Evolutionary conservation across 768 basidiomycete genomes (phyloP).

Genomic region (Coprinopsis cinerea): DNA sequence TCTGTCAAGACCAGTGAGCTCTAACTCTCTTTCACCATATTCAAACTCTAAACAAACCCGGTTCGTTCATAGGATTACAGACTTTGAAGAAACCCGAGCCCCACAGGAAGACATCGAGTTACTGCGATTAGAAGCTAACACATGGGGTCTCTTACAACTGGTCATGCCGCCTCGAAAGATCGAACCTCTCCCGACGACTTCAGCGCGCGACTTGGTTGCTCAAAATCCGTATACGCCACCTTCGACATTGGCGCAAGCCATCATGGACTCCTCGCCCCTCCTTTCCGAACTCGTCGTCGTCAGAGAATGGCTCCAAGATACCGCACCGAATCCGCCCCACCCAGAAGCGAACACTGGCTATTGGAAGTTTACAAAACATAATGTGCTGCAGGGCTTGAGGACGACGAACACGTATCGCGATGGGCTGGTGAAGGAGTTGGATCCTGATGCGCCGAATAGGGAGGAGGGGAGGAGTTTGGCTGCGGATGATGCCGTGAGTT

Average conservation of each 20-base stretch:
- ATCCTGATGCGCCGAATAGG: conserved; percentile 72
- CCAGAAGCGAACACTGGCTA: conserved; percentile 79
- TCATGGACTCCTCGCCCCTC: conserved; percentile 60
- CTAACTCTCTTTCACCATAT: not conserved
- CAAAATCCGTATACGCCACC: conserved; percentile 83
- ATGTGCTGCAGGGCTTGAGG: conserved; percentile 57
- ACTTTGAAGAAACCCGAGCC: conserved; percentile 39
- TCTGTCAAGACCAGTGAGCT: conserved; percentile 53
- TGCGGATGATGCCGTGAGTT: conserved; percentile 71
- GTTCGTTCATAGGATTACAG: conserved; percentile 53
- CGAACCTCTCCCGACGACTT: conserved; percentile 37
- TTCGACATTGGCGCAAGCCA: conserved; percentile 64
- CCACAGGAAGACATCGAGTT: conserved; percentile 53
- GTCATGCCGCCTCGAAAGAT: conserved; percentile 75
- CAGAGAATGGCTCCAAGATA: conserved; percentile 86
- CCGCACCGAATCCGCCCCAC: conserved; percentile 49
- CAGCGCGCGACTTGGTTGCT: conserved; percentile 50
- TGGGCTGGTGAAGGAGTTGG: conserved; percentile 60
- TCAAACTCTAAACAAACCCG: not conserved
- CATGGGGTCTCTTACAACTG: conserved; percentile 77
- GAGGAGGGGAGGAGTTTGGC: conserved; percentile 56
- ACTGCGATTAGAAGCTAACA: conserved; percentile 68
- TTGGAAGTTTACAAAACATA: conserved; percentile 78
- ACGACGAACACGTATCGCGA: conserved; percentile 40
- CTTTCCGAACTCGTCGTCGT: conserved; percentile 75